Base-by-base conservation (phyloP, 2,329 filamentous ascomycete species). In the Chaetomiaceae sp. region DNA sequence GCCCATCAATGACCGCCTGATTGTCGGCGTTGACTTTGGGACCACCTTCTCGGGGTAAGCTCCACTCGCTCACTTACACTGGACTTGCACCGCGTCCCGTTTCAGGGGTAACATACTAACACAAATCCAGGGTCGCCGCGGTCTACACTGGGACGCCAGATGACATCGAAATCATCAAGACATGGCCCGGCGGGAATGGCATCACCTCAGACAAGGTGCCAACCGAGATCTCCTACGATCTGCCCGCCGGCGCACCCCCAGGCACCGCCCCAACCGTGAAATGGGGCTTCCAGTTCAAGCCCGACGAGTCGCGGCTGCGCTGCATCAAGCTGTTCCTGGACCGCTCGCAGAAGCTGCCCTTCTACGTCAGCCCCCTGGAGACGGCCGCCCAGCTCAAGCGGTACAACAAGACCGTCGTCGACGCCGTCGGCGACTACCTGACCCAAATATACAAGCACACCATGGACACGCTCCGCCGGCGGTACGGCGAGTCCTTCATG, bases 151-250 rank as follows among this genome's bases (percentile, higher is more conserved):
- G 83, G 4, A 88, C 83, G 1, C 87, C 88, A 12, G 87, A 91
- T 67, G 88, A 91, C 67, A 77, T 91, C 54, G 87, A 91, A 66
- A 89, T 91, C 63, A 90, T 91, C 73, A 91, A 90, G 73, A 86
- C 82, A 14, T 92, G 88, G 88, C 88, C 88, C 0, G 88, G 88
- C 23, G 87, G 87, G 25, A 91, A 91, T 65, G 87, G 87, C 63
- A 89, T 91, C 71, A 91, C 88, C n/a, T 90, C 87, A 33, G 88
- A 92, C 74, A 92, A 92, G 74, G 88, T 91, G 2, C 88, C 88
- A 1, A 90, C 87, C 14, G 88, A 91, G 68, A 85, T 91, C 50
- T 85, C 87, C 59, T 83, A 83, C 62, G 76, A 79, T 54, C 68
- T 72, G 29, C 69, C 73, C 49, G 65, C 70, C 47, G 61, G 68